Evolutionary conservation across 108 stramenopile species (phyloP), one percentile per base, ranked within the genome.

Genomic region (Conticribra guillardii): DNA sequence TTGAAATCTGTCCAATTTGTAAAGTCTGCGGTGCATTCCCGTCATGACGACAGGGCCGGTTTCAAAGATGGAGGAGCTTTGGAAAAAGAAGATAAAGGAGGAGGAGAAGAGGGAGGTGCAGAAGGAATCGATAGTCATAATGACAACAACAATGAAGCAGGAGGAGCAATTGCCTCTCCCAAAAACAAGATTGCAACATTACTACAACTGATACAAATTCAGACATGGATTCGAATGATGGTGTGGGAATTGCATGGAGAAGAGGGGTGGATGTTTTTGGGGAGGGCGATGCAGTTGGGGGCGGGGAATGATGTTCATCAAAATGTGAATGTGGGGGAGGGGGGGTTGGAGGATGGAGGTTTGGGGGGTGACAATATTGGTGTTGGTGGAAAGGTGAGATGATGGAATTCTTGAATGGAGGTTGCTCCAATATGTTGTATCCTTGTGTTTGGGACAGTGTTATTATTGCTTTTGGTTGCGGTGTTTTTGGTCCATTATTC

Each of bases 151-250:
- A 11, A 49, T 45, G 56, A 52, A 30, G 19, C 28, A 24, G 27
- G 60, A 60, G 21, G 69, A 46, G 9, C 23, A 41, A 21, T 32
- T 79, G 24, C n/a, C n/a, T n/a, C n/a, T n/a, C n/a, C n/a, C n/a
- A n/a, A n/a, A n/a, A n/a, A n/a, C n/a, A n/a, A n/a, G n/a, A n/a
- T n/a, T n/a, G n/a, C n/a, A n/a, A n/a, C n/a, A n/a, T n/a, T n/a
- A n/a, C 17, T 79, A 23, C 58, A 30, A 50, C 24, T 46, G 46
- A 60, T 79, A 27, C 70, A 68, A 33, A 51, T 67, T 56, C 79
- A 79, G 49, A 64, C 72, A 21, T 79, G 65, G 79, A 79, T 79
- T 46, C 65, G 79, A 0, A 72, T 79, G 53, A 72, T 72, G 64
- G 57, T 67, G 7, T 79, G 79, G 79, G 66, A 56, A 41, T 37